Evolutionary conservation across 2,329 filamentous ascomycete genomes (phyloP), one percentile per base, ranked within the genome.

Genomic region (Ceratocystis huliohia): DNA sequence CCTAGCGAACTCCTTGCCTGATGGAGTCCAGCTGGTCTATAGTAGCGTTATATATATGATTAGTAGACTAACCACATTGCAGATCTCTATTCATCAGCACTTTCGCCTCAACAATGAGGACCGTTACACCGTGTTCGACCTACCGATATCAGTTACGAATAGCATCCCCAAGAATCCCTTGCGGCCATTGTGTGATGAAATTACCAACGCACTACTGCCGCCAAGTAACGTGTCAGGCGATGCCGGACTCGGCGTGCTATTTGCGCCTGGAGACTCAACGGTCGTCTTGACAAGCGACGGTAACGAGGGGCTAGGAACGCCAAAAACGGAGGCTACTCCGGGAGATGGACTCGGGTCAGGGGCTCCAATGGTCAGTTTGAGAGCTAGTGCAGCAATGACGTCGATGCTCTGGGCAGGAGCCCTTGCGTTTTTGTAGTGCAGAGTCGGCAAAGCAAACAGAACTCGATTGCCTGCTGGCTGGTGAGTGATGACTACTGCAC

Each of bases 71-170:
- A 44, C 33, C 22, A n/a, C 37, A 48, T 25, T 20, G 4, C 65
- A 84, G 81, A 85, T 89, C 71, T 88, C 85, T 5, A 87, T 89
- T 70, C 85, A 86, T 66, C 86, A 89, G 71, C 85, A 81, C 71
- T 89, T 88, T 73, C 80, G 84, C 13, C 78, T 88, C 66, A 88
- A 89, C 72, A 80, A 78, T 13, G 78, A 79, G 1, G 78, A 87
- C 61, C 80, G 83, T 70, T 89, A 89, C 73, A 88, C 86, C 7
- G 82, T 89, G 65, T 88, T 88, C 70, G 84, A 89, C 70, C 75
- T 89, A 13, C 87, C 87, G 20, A 86, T 89, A 70, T 79, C 80
- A 2, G 81, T 89, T 46, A 87, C 85, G 5, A 89, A 89, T 73
- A 78, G 76, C 48, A 88, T 89, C 69, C 72, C 74, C 41, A 25